Base-by-base conservation (phyloP, 2,329 filamentous ascomycete genomes). In the Cytospora chrysosperma region DNA sequence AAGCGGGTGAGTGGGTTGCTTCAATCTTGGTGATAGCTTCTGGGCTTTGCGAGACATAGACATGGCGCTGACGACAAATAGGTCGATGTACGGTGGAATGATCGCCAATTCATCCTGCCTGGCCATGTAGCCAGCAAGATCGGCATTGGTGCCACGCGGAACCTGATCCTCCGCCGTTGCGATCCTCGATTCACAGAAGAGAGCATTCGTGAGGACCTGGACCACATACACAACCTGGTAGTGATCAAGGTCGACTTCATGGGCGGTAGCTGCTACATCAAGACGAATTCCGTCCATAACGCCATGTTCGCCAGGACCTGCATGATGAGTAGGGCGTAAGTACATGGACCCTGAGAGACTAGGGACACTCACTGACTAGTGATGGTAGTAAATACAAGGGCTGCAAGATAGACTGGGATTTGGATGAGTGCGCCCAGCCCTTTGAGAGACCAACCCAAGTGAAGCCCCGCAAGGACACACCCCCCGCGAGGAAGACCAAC, bases 221-320 rank as follows among this genome's bases (percentile, higher is more conserved):
- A 93, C 27, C 92, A 96, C 72, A 94, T 96, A 65, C 88, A 94
- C 77, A 91, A 91, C 66, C 81, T 96, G 1, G 79, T 88, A 26
- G 83, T 96, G 13, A 80, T 95, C 70, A 83, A 83, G 51, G 77
- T 95, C 52, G 75, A 77, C 9, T 88, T 90, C 73, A 74, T 76
- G 3, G 78, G 81, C 21, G 80, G 81, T 4, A 84, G 87, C 73
- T 89, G 84, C 64, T 85, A 85, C 73, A 86, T 96, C 67, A 87
- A 85, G 61, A 91, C 88, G 9, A 96, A 93, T 73, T 92, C 91
- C 0, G 82, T 96, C 12, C 83, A 89, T 70, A 88, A 89, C 66
- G 89, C 91, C 13, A 82, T 92, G 59, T 91, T 88, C 74, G 91
- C 91, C 10, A 84, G 86, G 21, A 90, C 85, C 12, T 95, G 91